phyloP scores from a whole-genome alignment of 192 early-diverging fungal species.

The Coemansia aciculifera region DNA sequence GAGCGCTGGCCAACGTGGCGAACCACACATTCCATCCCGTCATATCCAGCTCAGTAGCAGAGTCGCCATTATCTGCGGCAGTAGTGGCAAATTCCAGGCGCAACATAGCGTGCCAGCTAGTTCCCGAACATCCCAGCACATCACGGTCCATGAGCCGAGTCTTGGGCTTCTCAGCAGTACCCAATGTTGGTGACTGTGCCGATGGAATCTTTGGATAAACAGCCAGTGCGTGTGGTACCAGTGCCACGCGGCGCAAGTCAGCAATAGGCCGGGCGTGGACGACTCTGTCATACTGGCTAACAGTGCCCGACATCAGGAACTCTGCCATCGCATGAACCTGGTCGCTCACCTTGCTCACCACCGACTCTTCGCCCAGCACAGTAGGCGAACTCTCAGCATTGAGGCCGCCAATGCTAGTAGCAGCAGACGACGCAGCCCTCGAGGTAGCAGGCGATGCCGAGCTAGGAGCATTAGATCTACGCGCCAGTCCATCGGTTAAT shows the following conservation, averaged over 20 bases:
- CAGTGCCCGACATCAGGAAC: slow-evolving; percentile 19
- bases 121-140: slow-evolving; percentile 28
- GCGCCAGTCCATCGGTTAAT: slow-evolving; percentile 33
- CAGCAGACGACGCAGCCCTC: slow-evolving; percentile 4
- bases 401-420: slow-evolving; percentile 10
- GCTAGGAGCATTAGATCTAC: slow-evolving; percentile 32
- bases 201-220: neutral
- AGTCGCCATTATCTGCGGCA: neutral
- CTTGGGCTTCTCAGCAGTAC: neutral
- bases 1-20: slow-evolving; percentile 36
- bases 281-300: slow-evolving; percentile 44
- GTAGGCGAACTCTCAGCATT: slow-evolving; percentile 11
- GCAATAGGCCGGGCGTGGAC: slow-evolving; percentile 25
- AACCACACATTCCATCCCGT: slow-evolving; percentile 48
- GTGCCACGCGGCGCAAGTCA: slow-evolving; percentile 32
- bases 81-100: slow-evolving; percentile 40
- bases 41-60: neutral
- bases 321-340: neutral
- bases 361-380: neutral
- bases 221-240: slow-evolving; percentile 12
- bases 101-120: slow-evolving; percentile 47
- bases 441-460: slow-evolving; percentile 22
- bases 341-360: neutral
- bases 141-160: neutral
- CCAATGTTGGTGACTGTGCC: slow-evolving; percentile 6